Base-by-base conservation (phyloP, 2,329 filamentous ascomycete species). In the Pseudogymnoascus sp. region DNA sequence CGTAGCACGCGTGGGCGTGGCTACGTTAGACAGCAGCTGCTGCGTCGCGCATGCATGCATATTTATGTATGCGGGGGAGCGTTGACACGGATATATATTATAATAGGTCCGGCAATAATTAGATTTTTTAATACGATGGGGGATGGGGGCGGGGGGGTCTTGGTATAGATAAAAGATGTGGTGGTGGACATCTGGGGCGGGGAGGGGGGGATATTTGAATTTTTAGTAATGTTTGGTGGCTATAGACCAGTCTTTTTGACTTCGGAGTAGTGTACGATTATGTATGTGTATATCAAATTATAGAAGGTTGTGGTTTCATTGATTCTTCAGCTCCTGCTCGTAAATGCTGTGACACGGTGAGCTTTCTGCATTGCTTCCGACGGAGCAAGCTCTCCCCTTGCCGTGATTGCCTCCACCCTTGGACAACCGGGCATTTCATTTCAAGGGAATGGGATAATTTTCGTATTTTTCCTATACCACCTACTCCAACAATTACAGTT, bases 371-470 rank as follows among this genome's bases (percentile, higher is more conserved):
- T 23, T 23, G 25, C 12, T 25, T 44, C 10, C 40, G 10, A 23
- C 18, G 18, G 40, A 42, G 38, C 16, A 21, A 44, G 18, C 38
- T 38, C 38, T 21, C 16, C 16, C 38, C 7, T n/a, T 38, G 28
- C 28, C 31, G 66, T 69, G n/a, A 16, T 73, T 3, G 73, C 73
- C 0, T 66, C 67, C 5, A 37, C 70, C 3, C 60, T 64, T 16
- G 66, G 73, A 38, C 72, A 75, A 38, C 73, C 74, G 0, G 74
- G 72, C 1, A 31, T 66, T 11, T 63, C 44, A 21, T 69, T 69
- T 59, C 31, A 63, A 18, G 64, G 1, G 61, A 44, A 10, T 70
- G 69, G 68, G 7, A 65, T 38, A 38, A 14, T 38, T 21, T 21
- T 21, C 23, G 23, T 25, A 25, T 3, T 25, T 25, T 25, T 25